Percentiles rank a stretch among this genome's conserved stretches.
phyloP scores from a whole-genome alignment of 2,329 filamentous ascomycete species.

The Alternaria gaisen region DNA sequence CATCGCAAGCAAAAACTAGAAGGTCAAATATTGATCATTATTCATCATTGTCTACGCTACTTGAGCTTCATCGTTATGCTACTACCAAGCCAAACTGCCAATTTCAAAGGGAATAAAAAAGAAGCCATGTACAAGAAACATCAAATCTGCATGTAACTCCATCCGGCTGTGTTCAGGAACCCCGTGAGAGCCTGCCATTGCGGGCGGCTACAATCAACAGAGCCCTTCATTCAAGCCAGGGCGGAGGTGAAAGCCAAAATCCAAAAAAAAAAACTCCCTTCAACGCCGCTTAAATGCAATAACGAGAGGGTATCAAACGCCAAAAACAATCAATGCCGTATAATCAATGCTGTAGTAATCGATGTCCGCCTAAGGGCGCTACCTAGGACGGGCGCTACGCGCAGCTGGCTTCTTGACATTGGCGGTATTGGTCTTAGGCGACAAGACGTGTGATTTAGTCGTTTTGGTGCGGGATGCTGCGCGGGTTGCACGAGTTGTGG shows the following conservation, averaged over 20 bases:
- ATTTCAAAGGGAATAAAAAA: background rate
- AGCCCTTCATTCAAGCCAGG: constrained; percentile 25
- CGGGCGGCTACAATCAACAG: constrained; percentile 24
- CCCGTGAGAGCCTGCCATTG: constrained; percentile 27
- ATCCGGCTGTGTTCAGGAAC: constrained; percentile 23
- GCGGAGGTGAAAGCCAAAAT: constrained; percentile 1
- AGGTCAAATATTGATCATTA: constrained; percentile 1
- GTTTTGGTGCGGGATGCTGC: constrained; percentile 35
- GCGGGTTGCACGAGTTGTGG: constrained; percentile 30
- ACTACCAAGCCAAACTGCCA: background rate
- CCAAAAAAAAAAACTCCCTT: background rate
- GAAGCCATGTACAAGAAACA: background rate
- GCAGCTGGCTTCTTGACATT: constrained; percentile 29
- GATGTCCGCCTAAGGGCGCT: constrained; percentile 25
- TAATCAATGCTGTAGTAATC: constrained; percentile 17
- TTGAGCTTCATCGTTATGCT: constrained; percentile 2
- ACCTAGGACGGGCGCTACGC: constrained; percentile 29
- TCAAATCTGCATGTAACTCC: background rate
- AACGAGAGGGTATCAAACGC: constrained; percentile 25
- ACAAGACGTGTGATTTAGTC: constrained; percentile 26
- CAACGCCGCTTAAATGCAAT: constrained; percentile 20
- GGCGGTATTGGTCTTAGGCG: constrained; percentile 35
- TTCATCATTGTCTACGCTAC: constrained; percentile 8
- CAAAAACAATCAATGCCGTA: constrained; percentile 19
- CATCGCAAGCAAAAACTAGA: background rate